Evolutionary conservation across 106 monocot species (phyloP).

Genomic region (Allium cepa): DNA sequence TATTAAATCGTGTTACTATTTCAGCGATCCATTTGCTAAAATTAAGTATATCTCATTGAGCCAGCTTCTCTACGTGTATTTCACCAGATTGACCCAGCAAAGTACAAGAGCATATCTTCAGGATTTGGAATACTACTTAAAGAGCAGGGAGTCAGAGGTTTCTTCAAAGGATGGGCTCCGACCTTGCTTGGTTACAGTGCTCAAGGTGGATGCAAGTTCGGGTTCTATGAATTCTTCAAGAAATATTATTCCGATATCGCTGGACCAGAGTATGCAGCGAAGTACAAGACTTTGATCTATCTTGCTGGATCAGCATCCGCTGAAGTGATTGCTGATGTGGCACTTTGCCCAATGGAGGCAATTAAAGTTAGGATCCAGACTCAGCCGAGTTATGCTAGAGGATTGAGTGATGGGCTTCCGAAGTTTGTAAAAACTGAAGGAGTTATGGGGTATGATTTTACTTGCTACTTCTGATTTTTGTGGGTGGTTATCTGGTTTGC

Average conservation of each 20-base stretch:
- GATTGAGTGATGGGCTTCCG: slow-evolving; percentile 41
- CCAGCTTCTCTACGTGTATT: neutral
- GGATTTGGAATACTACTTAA: slow-evolving; percentile 55
- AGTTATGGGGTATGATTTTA: slow-evolving; percentile 26
- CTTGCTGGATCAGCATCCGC: slow-evolving; percentile 60
- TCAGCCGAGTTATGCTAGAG: slow-evolving; percentile 34
- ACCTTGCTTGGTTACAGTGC: slow-evolving; percentile 70
- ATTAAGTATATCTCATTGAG: no score
- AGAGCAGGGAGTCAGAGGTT: slow-evolving; percentile 64
- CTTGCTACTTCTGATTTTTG: slow-evolving; percentile 9
- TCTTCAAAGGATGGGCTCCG: slow-evolving; percentile 70
- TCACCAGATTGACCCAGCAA: slow-evolving; percentile 50
- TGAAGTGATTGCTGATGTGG: slow-evolving; percentile 36
- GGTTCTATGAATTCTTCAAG: slow-evolving; percentile 81
- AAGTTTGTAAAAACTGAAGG: slow-evolving; percentile 47
- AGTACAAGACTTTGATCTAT: slow-evolving; percentile 67
- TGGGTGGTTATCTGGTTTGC: no score
- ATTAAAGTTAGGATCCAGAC: slow-evolving; percentile 39
- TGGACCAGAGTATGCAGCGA: slow-evolving; percentile 55
- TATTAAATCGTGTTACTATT: no score
- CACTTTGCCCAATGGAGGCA: slow-evolving; percentile 44
- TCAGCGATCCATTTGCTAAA: no score
- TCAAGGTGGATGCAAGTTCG: slow-evolving; percentile 66
- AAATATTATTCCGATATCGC: slow-evolving; percentile 64
- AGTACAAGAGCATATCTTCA: slow-evolving; percentile 56